Conservation (phyloP, 2,329 filamentous ascomycete species). For the Penicillium janthinellum region DNA sequence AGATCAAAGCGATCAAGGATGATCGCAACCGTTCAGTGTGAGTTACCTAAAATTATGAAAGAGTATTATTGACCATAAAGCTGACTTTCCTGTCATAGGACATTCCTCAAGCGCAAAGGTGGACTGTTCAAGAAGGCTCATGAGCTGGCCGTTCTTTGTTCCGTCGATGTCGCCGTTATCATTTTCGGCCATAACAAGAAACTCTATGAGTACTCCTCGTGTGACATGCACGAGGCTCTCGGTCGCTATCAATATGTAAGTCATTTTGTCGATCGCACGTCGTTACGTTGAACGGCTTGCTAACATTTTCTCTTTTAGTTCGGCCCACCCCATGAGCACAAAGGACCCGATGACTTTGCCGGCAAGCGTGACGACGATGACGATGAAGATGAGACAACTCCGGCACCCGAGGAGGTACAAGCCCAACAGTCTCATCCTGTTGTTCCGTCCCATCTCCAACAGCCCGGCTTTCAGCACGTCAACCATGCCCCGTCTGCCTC, state of each 20-base stretch:
- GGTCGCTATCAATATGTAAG: constrained; percentile 87
- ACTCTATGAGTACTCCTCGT: constrained; percentile 94
- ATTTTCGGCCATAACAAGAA: constrained; percentile 99
- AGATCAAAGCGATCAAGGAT: constrained; percentile 99
- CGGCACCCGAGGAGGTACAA: constrained; percentile 66
- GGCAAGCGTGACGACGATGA: constrained; percentile 74
- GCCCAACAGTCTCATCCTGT: constrained; percentile 57
- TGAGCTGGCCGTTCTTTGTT: constrained; percentile 95
- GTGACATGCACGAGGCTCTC: constrained; percentile 89
- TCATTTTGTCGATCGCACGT: constrained; percentile 27
- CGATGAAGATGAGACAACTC: constrained; percentile 75
- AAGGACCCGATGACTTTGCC: constrained; percentile 89
- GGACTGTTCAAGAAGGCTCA: constrained; percentile 99
- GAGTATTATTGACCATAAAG: not conserved
- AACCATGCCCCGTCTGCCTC: constrained; percentile 84
- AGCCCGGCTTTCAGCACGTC: constrained; percentile 74
- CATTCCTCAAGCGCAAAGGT: constrained; percentile 97
- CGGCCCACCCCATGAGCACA: constrained; percentile 91
- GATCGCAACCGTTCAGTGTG: constrained; percentile 97
- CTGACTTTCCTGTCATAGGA: constrained; percentile 57
- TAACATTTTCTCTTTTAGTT: constrained; percentile 59
- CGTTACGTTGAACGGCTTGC: not conserved
- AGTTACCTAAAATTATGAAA: constrained; percentile 40
- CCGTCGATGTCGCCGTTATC: constrained; percentile 96
- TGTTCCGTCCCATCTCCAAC: constrained; percentile 71